phyloP scores from a whole-genome alignment of 2,329 filamentous ascomycete species.

The Ascochyta clinopodiicola region DNA sequence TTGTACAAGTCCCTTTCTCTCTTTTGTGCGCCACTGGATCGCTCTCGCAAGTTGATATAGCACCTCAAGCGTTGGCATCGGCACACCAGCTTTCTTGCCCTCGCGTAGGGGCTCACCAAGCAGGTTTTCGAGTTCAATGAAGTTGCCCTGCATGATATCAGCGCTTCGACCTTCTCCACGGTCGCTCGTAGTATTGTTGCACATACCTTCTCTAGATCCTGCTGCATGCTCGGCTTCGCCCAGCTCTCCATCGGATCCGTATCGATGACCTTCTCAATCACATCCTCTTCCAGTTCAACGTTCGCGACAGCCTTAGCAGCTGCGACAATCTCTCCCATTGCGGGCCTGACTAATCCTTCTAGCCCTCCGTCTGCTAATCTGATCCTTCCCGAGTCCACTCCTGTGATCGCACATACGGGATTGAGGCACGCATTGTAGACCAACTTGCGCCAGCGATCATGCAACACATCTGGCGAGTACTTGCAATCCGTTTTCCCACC shows the following conservation, averaged over 20 bases:
- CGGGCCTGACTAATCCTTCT: constrained; percentile 58
- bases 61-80: constrained; percentile 57
- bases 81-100: constrained; percentile 56
- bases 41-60: constrained; percentile 58
- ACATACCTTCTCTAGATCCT: constrained; percentile 58
- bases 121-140: constrained; percentile 63
- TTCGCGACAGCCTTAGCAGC: constrained; percentile 55
- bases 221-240: constrained; percentile 62
- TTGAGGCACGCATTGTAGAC: constrained; percentile 61
- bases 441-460: constrained; percentile 59
- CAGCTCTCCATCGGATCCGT: constrained; percentile 58
- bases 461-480: constrained; percentile 53
- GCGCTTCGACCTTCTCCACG: neutral
- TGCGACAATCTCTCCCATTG: constrained; percentile 60
- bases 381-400: constrained; percentile 60
- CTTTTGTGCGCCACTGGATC: constrained; percentile 58
- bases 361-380: constrained; percentile 55
- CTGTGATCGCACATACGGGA: constrained; percentile 59
- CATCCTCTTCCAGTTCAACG: constrained; percentile 51
- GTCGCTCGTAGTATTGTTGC: neutral
- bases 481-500: constrained; percentile 54
- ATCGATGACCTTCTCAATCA: constrained; percentile 56
- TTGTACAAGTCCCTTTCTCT: constrained; percentile 50
- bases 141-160: constrained; percentile 53
- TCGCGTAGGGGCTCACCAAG: constrained; percentile 64